phyloP scores from a whole-genome alignment of 805 yeast genomes.

The Barnettozyma wickerhamii region DNA sequence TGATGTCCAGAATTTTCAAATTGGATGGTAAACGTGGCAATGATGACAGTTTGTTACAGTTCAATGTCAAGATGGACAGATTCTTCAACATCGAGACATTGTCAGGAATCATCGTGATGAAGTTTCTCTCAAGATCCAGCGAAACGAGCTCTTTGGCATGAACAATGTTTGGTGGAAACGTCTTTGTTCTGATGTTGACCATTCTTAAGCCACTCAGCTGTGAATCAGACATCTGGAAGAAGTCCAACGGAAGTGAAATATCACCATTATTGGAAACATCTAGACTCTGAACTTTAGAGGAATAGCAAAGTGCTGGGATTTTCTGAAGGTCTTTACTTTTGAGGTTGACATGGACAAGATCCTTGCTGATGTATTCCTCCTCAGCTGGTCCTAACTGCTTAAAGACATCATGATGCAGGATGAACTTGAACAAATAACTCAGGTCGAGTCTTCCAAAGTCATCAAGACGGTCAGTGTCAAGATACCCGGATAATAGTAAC shows the following conservation, averaged over 20 bases:
- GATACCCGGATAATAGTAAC: constrained; percentile 71
- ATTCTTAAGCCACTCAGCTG: constrained; percentile 64
- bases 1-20: constrained; percentile 60
- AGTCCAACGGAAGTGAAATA: constrained; percentile 76
- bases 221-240: constrained; percentile 71
- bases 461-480: constrained; percentile 68
- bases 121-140: constrained; percentile 75
- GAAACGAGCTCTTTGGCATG: constrained; percentile 64
- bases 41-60: constrained; percentile 65
- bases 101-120: constrained; percentile 58
- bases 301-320: constrained; percentile 79
- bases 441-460: constrained; percentile 82
- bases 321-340: constrained; percentile 72
- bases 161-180: constrained; percentile 68
- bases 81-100: constrained; percentile 49
- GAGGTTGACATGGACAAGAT: constrained; percentile 70
- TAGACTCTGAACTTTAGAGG: constrained; percentile 73
- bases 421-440: constrained; percentile 76
- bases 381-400: constrained; percentile 63
- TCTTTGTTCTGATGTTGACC: constrained; percentile 67
- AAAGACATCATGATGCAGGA: constrained; percentile 58
- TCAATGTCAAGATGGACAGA: constrained; percentile 57
- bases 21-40: constrained; percentile 57
- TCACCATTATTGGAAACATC: constrained; percentile 88
- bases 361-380: constrained; percentile 59